Evolutionary conservation across 2,329 filamentous ascomycete species (phyloP).

Genomic region (Phaeoacremonium minimum): DNA sequence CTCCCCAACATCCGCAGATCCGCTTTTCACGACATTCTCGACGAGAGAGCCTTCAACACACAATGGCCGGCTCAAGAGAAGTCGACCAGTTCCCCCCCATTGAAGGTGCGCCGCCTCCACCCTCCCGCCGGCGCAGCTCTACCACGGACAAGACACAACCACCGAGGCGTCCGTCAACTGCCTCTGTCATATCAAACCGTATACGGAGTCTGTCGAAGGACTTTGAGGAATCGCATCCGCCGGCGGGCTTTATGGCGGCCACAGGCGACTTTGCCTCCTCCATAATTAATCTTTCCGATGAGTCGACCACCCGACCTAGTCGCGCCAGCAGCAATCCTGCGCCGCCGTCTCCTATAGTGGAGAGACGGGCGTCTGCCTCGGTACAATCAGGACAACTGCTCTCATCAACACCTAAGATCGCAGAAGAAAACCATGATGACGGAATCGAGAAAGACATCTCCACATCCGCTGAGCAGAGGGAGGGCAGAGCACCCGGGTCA

Average conservation of each 20-base stretch:
- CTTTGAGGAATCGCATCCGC: slow-evolving; percentile 42
- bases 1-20: no score
- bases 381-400: slow-evolving; percentile 2
- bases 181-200: slow-evolving; percentile 7
- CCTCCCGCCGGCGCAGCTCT: background rate
- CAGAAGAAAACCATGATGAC: background rate
- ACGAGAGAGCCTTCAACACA: no score
- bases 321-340: slow-evolving; percentile 1
- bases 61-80: background rate
- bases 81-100: background rate
- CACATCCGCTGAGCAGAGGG: slow-evolving; percentile 1
- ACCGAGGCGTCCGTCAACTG: slow-evolving; percentile 10
- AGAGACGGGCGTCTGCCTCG: slow-evolving; percentile 4
- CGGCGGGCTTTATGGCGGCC: slow-evolving; percentile 42
- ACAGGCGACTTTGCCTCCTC: slow-evolving; percentile 40
- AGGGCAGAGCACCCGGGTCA: background rate
- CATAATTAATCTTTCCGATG: slow-evolving; percentile 18
- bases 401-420: slow-evolving; percentile 1
- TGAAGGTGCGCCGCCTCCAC: background rate
- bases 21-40: no score
- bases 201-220: slow-evolving; percentile 14
- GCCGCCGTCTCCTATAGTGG: background rate
- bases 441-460: background rate
- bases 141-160: slow-evolving; percentile 1
- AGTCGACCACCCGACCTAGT: slow-evolving; percentile 2